Conservation (phyloP, 352 stramenopile genomes). For the Phytophthora quininea region DNA sequence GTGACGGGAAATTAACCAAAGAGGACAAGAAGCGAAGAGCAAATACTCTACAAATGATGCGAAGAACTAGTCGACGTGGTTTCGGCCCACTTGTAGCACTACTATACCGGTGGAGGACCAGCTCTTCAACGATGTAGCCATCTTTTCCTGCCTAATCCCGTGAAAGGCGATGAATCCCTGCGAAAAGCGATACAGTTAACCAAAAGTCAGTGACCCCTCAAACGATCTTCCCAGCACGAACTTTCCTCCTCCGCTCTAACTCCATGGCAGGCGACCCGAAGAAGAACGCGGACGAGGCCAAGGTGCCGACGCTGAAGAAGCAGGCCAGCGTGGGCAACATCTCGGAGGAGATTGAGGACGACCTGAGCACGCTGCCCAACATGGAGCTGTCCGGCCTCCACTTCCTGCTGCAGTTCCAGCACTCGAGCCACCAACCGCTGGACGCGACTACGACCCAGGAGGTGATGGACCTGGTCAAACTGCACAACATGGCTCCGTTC, state of each 20-base stretch:
- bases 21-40: neutral
- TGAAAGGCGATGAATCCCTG: too few species aligned
- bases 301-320: constrained; percentile 53
- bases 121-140: constrained; percentile 1
- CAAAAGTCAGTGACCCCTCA: neutral
- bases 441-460: constrained; percentile 53
- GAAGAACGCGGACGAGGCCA: constrained; percentile 13
- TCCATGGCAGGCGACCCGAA: constrained; percentile 16
- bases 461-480: constrained; percentile 66
- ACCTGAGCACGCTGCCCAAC: constrained; percentile 76
- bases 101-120: neutral
- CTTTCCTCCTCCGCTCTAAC: neutral
- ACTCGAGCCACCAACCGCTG: constrained; percentile 48
- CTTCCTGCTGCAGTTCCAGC: constrained; percentile 81
- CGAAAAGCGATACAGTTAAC: neutral
- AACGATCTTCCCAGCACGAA: neutral
- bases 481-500: constrained; percentile 80
- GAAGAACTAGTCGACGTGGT: constrained; percentile 4
- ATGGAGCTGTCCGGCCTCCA: constrained; percentile 80
- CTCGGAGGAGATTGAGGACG: constrained; percentile 88
- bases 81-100: neutral
- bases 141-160: neutral
- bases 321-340: constrained; percentile 84
- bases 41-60: constrained; percentile 4
- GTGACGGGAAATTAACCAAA: constrained; percentile 18